Conservation (phyloP, 1,284 basidiomycete genomes). For the Agroathelia rolfsii region DNA sequence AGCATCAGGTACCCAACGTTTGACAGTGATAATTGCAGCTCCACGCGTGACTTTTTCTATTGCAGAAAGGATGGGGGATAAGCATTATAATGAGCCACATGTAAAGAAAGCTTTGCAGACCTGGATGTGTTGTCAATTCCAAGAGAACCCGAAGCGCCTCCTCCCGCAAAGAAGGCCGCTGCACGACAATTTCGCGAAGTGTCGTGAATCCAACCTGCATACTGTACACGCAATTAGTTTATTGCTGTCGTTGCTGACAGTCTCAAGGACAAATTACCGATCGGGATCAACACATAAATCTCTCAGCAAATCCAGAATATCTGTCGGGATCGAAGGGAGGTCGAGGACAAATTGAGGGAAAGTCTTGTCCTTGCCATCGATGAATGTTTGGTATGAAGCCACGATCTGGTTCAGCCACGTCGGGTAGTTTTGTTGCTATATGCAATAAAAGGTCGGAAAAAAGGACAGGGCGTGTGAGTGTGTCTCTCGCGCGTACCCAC, state of each 20-base stretch:
- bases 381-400: conserved; percentile 60
- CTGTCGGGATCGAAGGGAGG: conserved; percentile 71
- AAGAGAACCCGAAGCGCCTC: conserved; percentile 74
- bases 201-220: conserved; percentile 84
- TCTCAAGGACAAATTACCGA: conserved; percentile 37
- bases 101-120: conserved; percentile 29
- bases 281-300: conserved; percentile 75
- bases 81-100: too few species aligned
- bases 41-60: conserved; percentile 75
- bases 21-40: conserved; percentile 88
- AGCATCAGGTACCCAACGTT: conserved; percentile 80
- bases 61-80: conserved; percentile 4
- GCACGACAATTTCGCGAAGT: conserved; percentile 76
- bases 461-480: too few species aligned
- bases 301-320: conserved; percentile 66
- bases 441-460: conserved; percentile 9
- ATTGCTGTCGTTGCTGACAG: conserved; percentile 14
- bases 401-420: conserved; percentile 75
- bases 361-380: conserved; percentile 72
- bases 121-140: conserved; percentile 84
- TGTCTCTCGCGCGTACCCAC: too few species aligned
- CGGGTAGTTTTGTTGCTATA: conserved; percentile 65
- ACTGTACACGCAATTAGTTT: conserved; percentile 27
- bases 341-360: conserved; percentile 84
- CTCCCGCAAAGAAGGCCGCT: conserved; percentile 71